Conservation (phyloP, 2,329 filamentous ascomycete species). For the Cryphonectria nitschkei region DNA sequence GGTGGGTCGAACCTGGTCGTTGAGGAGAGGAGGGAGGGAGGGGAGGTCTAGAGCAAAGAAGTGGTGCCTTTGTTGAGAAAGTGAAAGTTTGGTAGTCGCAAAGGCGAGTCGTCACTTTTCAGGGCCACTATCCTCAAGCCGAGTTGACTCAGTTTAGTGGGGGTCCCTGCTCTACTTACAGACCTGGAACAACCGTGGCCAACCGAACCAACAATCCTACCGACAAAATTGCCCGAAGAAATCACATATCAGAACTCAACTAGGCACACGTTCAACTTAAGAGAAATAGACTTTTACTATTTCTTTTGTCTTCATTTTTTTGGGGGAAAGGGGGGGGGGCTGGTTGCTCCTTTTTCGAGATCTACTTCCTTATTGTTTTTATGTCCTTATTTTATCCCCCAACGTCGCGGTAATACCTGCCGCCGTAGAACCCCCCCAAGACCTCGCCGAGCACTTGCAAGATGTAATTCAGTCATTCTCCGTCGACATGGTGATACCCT, state of each 20-base stretch:
- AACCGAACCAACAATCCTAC: not conserved
- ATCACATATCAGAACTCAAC: not conserved
- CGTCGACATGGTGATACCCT: conserved; percentile 43
- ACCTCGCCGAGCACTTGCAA: not conserved
- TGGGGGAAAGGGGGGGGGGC: not conserved
- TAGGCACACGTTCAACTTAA: not conserved
- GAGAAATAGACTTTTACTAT: not conserved
- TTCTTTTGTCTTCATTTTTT: not conserved
- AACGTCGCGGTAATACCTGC: not conserved
- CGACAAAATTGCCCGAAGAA: not conserved
- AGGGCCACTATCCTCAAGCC: conserved; percentile 14
- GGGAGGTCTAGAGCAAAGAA: not conserved
- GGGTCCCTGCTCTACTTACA: conserved; percentile 13
- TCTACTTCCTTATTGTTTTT: not conserved
- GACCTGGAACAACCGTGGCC: not conserved
- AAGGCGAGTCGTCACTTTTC: conserved; percentile 10
- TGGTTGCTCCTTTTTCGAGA: not conserved
- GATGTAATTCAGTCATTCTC: conserved; percentile 24
- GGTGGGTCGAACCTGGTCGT: conserved; percentile 11
- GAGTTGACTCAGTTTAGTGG: not conserved
- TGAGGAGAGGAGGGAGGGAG: not conserved
- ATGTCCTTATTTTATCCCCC: not conserved
- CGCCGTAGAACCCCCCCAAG: not conserved
- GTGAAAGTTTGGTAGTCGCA: not conserved
- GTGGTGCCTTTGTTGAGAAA: conserved; percentile 8